These are phyloP conservation scores for Conringia planisiliqua DNA, from an alignment of 345 rosid species.

Conservation along the genomic window DNA sequence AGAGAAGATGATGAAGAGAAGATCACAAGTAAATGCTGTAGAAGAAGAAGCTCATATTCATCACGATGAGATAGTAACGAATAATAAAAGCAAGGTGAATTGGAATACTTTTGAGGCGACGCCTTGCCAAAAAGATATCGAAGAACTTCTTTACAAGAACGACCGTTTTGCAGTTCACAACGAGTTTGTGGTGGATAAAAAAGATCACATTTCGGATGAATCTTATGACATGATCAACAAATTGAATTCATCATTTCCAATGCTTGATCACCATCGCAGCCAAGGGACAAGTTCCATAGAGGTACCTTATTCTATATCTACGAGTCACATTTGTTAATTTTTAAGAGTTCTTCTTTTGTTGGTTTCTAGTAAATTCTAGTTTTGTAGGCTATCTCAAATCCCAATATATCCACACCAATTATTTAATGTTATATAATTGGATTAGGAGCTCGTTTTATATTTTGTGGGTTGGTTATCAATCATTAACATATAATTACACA, in stretches of 20 bases:
- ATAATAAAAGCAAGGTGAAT: background rate
- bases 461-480: background rate
- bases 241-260: conserved; percentile 14
- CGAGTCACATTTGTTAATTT: background rate
- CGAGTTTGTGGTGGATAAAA: conserved; percentile 1
- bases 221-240: conserved; percentile 21
- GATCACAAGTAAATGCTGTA: conserved; percentile 15
- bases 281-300: conserved; percentile 18
- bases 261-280: conserved; percentile 22
- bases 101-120: conserved; percentile 14
- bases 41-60: conserved; percentile 8
- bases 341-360: background rate
- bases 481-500: background rate
- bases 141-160: conserved; percentile 19
- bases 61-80: conserved; percentile 1
- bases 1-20: conserved; percentile 39
- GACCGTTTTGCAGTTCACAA: conserved; percentile 8
- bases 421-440: background rate
- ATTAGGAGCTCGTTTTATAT: background rate
- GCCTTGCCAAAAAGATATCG: background rate
- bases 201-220: conserved; percentile 1
- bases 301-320: conserved; percentile 21
- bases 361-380: background rate
- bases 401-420: background rate
- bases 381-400: background rate